Evolutionary conservation across 2,329 filamentous ascomycete species (phyloP).

Genomic region (Exophiala sideris): DNA sequence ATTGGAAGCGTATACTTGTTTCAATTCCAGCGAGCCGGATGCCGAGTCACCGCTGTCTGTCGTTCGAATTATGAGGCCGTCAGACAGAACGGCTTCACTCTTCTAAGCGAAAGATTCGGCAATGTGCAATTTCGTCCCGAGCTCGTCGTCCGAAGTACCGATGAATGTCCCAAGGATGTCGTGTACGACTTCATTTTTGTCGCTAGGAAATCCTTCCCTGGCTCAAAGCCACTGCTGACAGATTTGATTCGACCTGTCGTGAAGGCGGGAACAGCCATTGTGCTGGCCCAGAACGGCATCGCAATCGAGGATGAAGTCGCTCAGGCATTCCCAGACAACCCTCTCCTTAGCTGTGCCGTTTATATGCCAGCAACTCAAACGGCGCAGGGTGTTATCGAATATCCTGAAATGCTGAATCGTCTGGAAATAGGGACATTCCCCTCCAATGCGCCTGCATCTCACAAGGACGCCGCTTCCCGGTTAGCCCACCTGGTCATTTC

Average conservation of each 20-base stretch:
- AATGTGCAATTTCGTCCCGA: constrained; percentile 62
- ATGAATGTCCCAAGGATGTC: constrained; percentile 43
- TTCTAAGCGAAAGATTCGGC: constrained; percentile 60
- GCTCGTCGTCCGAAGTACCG: constrained; percentile 58
- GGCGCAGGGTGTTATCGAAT: constrained; percentile 46
- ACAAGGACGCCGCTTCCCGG: constrained; percentile 32
- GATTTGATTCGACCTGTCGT: constrained; percentile 54
- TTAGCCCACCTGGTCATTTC: constrained; percentile 45
- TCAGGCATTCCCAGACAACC: constrained; percentile 48
- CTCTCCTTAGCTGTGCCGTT: constrained; percentile 54
- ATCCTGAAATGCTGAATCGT: constrained; percentile 44
- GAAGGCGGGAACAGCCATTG: constrained; percentile 51
- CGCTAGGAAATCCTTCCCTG: constrained; percentile 58
- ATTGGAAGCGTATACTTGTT: constrained; percentile 29
- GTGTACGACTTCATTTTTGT: constrained; percentile 56
- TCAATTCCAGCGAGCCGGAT: constrained; percentile 31
- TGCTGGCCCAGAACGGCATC: constrained; percentile 61
- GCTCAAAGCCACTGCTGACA: constrained; percentile 47
- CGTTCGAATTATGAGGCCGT: constrained; percentile 58
- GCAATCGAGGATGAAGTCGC: constrained; percentile 59
- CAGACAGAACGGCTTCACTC: constrained; percentile 49
- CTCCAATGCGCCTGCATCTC: constrained; percentile 25
- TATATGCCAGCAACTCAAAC: constrained; percentile 54
- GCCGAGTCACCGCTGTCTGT: constrained; percentile 54
- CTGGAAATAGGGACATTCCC: constrained; percentile 53